Evolutionary conservation across 225 moss, liverwort and hornwort genomes (phyloP).

Genomic region (Polytrichum commune): DNA sequence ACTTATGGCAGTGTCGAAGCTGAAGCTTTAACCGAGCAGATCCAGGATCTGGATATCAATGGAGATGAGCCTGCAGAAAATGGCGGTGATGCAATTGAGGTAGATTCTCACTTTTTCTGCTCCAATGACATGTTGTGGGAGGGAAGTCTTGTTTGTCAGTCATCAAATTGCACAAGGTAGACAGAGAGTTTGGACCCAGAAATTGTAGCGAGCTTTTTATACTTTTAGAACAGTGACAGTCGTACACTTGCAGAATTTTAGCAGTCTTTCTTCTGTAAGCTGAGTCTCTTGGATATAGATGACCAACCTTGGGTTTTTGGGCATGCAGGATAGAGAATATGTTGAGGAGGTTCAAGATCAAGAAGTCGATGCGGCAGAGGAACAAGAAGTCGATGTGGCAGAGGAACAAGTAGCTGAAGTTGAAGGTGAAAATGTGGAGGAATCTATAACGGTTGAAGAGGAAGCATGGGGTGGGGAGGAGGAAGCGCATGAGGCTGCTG

Average conservation of each 20-base stretch:
- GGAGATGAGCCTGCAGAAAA: conserved; percentile 40
- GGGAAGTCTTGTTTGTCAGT: neutral
- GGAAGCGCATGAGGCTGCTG: neutral
- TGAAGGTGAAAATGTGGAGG: neutral
- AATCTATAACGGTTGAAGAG: neutral
- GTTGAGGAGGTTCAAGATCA: neutral
- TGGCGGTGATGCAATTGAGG: conserved; percentile 33
- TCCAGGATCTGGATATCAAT: conserved; percentile 32
- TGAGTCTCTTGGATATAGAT: too few relatives aligned
- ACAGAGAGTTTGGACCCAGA: too few relatives aligned
- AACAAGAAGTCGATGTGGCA: neutral
- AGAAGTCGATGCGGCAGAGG: neutral
- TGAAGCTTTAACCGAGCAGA: conserved; percentile 42
- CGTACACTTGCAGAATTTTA: too few relatives aligned
- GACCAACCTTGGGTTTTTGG: conserved; percentile 1
- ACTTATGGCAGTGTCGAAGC: conserved; percentile 18
- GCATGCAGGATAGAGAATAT: neutral
- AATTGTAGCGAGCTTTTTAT: too few relatives aligned
- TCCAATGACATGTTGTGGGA: neutral
- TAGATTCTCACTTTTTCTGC: neutral
- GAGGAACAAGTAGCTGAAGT: neutral
- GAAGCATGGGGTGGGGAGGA: neutral
- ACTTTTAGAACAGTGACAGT: too few relatives aligned
- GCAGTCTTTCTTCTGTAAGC: too few relatives aligned
- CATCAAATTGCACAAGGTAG: neutral